Conservation (phyloP, 768 basidiomycete species). For the Rhodosporidiobolus sp. region DNA sequence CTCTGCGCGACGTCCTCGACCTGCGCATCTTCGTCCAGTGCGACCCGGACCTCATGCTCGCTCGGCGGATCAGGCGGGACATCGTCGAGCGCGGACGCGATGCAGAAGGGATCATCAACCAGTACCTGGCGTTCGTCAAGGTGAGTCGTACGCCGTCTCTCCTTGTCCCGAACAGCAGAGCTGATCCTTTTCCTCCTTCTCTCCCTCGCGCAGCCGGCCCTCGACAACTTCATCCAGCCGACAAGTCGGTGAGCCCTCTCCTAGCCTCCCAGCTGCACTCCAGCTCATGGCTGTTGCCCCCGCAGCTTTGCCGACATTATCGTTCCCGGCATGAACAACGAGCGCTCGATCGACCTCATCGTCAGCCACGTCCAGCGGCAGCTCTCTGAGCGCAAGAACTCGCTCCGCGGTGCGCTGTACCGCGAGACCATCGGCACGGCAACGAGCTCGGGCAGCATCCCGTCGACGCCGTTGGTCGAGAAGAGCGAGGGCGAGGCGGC, state of each 20-base stretch:
- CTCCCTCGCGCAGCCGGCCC: conserved; percentile 61
- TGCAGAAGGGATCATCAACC: conserved; percentile 66
- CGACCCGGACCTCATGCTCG: conserved; percentile 95
- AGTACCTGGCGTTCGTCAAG: conserved; percentile 88
- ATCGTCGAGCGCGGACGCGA: conserved; percentile 79
- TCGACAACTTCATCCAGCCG: conserved; percentile 85
- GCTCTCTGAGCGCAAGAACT: conserved; percentile 70
- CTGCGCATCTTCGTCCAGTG: conserved; percentile 85
- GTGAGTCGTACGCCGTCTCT: too few species aligned
- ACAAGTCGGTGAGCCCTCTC: conserved; percentile 55
- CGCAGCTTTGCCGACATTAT: conserved; percentile 80
- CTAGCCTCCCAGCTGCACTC: too few species aligned
- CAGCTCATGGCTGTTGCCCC: too few species aligned
- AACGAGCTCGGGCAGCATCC: neutral
- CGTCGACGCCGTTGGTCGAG: conserved; percentile 15
- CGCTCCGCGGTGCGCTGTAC: conserved; percentile 70
- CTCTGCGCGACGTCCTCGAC: conserved; percentile 77
- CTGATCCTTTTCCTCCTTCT: too few species aligned
- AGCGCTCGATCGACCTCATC: conserved; percentile 87
- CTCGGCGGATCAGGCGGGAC: conserved; percentile 82
- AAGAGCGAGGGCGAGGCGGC: conserved; percentile 11
- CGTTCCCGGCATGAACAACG: conserved; percentile 87
- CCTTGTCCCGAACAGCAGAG: too few species aligned
- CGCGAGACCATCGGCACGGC: conserved; percentile 29
- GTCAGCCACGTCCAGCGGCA: conserved; percentile 83